phyloP scores from a whole-genome alignment of 2,329 filamentous ascomycete genomes.

The Aquanectria penicillioides region DNA sequence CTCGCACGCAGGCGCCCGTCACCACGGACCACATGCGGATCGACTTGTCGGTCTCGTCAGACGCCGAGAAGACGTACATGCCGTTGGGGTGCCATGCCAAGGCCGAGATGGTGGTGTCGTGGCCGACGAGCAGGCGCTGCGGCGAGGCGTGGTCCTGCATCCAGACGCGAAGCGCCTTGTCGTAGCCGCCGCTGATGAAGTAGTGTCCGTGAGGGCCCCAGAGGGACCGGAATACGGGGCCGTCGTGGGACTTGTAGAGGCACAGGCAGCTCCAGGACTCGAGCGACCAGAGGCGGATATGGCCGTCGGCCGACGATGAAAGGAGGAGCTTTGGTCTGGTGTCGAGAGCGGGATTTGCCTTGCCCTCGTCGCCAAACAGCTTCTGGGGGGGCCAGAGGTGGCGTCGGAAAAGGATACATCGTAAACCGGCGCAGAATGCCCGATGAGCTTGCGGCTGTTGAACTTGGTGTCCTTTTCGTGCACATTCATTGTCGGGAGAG shows the following conservation, averaged over 20 bases:
- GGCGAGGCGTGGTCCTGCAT: slow-evolving; percentile 92
- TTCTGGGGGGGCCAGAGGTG: slow-evolving; percentile 64
- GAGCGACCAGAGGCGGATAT: slow-evolving; percentile 91
- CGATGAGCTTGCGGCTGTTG: slow-evolving; percentile 79
- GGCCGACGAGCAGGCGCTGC: slow-evolving; percentile 87
- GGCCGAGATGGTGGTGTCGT: slow-evolving; percentile 91
- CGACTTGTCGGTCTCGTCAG: slow-evolving; percentile 84
- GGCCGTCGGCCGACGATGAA: slow-evolving; percentile 87
- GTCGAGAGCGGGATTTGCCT: slow-evolving; percentile 54
- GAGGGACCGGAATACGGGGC: slow-evolving; percentile 85
- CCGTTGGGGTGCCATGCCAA: slow-evolving; percentile 96
- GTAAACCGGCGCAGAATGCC: slow-evolving; percentile 91
- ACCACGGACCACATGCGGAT: slow-evolving; percentile 98
- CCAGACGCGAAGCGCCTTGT: slow-evolving; percentile 92
- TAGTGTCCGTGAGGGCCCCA: slow-evolving; percentile 97
- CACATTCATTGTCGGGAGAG: slow-evolving; percentile 74
- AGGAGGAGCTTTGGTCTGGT: slow-evolving; percentile 79
- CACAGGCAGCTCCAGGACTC: slow-evolving; percentile 93
- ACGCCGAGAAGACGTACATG: slow-evolving; percentile 91
- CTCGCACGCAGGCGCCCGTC: slow-evolving; percentile 85
- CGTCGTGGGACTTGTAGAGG: slow-evolving; percentile 92
- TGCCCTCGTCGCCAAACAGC: slow-evolving; percentile 62
- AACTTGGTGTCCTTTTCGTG: slow-evolving; percentile 68
- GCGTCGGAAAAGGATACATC: slow-evolving; percentile 85
- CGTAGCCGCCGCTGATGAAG: slow-evolving; percentile 87